These are phyloP conservation scores for Trichosporon inkin DNA, from an alignment of 1,284 basidiomycete genomes.

Conservation along the genomic window DNA sequence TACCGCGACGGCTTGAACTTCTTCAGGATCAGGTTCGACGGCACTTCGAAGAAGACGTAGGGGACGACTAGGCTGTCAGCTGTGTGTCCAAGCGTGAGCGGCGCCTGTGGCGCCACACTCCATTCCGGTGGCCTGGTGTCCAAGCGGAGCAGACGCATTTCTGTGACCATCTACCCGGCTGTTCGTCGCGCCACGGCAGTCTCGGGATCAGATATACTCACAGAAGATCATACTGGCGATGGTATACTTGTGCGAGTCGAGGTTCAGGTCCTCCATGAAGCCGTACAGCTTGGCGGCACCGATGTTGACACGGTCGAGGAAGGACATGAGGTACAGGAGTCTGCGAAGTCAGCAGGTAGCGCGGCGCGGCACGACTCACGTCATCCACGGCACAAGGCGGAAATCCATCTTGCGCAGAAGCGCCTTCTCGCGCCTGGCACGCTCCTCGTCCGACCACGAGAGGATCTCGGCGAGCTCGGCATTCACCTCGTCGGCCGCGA, in stretches of 20 bases:
- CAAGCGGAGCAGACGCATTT: not conserved
- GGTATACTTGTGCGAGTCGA: conserved; percentile 47
- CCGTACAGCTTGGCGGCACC: conserved; percentile 43
- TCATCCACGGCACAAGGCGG: conserved; percentile 46
- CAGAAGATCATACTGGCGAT: conserved; percentile 45
- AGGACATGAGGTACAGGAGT: conserved; percentile 44
- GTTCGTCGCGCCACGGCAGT: not conserved
- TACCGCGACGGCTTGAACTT: conserved; percentile 43
- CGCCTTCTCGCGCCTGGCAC: conserved; percentile 34
- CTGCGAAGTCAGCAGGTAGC: conserved; percentile 11
- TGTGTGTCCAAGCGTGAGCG: conserved; percentile 3
- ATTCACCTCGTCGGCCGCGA: not conserved
- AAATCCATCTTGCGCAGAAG: conserved; percentile 44
- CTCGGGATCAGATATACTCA: not conserved
- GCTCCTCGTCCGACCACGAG: conserved; percentile 36
- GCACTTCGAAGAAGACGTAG: conserved; percentile 52
- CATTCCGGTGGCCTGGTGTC: not conserved
- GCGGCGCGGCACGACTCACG: conserved; percentile 27
- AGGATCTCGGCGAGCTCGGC: conserved; percentile 25
- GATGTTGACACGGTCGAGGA: conserved; percentile 53
- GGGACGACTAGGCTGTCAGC: conserved; percentile 16
- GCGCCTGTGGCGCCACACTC: not conserved
- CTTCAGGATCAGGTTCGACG: conserved; percentile 51
- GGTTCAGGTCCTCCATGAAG: conserved; percentile 44
- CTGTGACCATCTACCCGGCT: not conserved